Evolutionary conservation across 176 grass and related monocot species (phyloP), one percentile per base, ranked within the genome.

Genomic region (Echinochloa phyllopogon): DNA sequence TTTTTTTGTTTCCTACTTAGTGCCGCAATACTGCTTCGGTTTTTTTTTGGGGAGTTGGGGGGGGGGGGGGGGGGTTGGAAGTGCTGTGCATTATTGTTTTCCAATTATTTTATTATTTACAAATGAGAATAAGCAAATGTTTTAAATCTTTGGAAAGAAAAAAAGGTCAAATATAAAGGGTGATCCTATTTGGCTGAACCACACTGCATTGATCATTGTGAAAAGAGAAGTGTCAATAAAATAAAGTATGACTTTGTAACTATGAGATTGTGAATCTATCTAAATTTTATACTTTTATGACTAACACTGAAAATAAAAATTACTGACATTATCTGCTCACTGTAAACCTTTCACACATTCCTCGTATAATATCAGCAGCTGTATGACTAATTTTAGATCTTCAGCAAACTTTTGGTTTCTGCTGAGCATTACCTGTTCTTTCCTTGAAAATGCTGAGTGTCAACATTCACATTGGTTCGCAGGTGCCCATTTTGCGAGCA

Each of bases 401-500:
- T 78, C 38, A 23, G 47, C 8, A 39, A 45, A 57, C 21, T 65
- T 71, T 77, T 64, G 23, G 11, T 78, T 72, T 72, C 38, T 72
- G 9, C 23, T 78, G 78, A 82, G 38, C 24, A 48, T 70, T 82
- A 65, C 45, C 24, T 70, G n/a, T 56, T 65, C 8, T 65, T 13
- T 65, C 45, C 3, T 21, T 43, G 45, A 24, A 36, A 64, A 64
- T 51, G 16, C 71, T 74, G 15, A 36, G 71, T 25, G 2, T 37
- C 6, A 36, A 24, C 29, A 55, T 76, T 85, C 67, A 77, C 44
- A 81, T 63, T 75, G 52, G 45, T 72, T 86, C 65, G 65, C 84
- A 90, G 88, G 57, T 80, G 77, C 74, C 84, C 1, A 27, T 78
- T 11, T 66, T 82, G 82, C 79, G 88, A 74, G 65, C 62, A 67